Evolutionary conservation across 2,329 filamentous ascomycete genomes (phyloP).

Genomic region (Fusarium fracticaudum): DNA sequence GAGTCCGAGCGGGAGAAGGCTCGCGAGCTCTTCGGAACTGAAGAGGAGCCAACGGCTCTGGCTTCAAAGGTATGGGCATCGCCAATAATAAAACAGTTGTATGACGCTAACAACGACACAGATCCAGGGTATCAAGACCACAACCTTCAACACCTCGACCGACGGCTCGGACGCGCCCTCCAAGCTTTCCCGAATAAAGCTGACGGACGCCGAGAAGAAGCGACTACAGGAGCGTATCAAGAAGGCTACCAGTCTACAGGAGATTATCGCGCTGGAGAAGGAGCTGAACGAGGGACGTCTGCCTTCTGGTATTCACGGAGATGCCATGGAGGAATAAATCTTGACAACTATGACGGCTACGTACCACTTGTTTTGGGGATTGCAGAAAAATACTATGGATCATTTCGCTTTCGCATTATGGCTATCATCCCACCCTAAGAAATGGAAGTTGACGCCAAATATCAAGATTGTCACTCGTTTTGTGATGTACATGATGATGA

Average conservation of each 20-base stretch:
- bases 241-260: constrained; percentile 87
- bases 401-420: constrained; percentile 20
- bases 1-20: constrained; percentile 82
- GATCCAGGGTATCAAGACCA: constrained; percentile 88
- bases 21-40: constrained; percentile 83
- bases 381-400: constrained; percentile 28
- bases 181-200: constrained; percentile 80
- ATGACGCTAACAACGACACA: constrained; percentile 44
- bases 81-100: neutral
- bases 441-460: neutral
- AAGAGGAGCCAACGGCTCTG: constrained; percentile 79
- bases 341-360: neutral
- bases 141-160: constrained; percentile 70
- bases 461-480: neutral
- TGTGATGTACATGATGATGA: neutral
- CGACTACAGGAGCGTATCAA: constrained; percentile 86
- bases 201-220: constrained; percentile 89
- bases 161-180: constrained; percentile 57
- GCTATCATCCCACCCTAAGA: neutral
- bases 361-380: constrained; percentile 8
- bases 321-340: constrained; percentile 68
- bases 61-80: constrained; percentile 69
- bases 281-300: constrained; percentile 89
- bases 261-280: constrained; percentile 91
- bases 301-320: constrained; percentile 71